phyloP scores from a whole-genome alignment of 2,329 filamentous ascomycete genomes.

The Fusarium sp. region DNA sequence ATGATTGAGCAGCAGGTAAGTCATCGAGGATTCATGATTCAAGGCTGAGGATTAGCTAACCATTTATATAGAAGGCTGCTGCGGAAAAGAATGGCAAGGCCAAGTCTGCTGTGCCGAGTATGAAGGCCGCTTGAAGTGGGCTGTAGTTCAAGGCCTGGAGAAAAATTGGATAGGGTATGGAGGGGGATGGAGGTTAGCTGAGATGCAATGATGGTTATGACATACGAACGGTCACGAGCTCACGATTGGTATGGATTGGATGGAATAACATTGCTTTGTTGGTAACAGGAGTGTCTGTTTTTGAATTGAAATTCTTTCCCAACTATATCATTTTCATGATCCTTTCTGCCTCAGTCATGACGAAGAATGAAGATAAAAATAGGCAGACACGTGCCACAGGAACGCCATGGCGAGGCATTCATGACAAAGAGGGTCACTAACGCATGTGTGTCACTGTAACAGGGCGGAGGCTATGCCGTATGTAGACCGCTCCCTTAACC shows the following conservation, averaged over 20 bases:
- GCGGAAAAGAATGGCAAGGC: constrained; percentile 21
- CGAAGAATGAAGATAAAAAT: not conserved
- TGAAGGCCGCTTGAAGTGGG: constrained; percentile 31
- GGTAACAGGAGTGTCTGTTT: constrained; percentile 2
- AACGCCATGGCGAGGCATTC: constrained; percentile 15
- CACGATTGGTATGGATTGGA: constrained; percentile 21
- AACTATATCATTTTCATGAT: not conserved
- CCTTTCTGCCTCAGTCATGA: not conserved
- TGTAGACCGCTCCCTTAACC: not conserved
- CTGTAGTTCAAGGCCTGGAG: not conserved
- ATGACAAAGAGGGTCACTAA: constrained; percentile 5
- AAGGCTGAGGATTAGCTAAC: constrained; percentile 10
- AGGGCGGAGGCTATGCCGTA: constrained; percentile 31
- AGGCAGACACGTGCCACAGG: constrained; percentile 12
- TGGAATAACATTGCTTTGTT: not conserved
- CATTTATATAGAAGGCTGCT: constrained; percentile 16
- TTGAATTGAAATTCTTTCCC: constrained; percentile 17
- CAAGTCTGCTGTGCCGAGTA: constrained; percentile 37
- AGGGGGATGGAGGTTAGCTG: not conserved
- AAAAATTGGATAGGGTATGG: not conserved
- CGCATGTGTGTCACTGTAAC: constrained; percentile 14
- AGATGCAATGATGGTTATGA: not conserved
- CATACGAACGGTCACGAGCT: constrained; percentile 27
- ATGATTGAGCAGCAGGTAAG: constrained; percentile 63
- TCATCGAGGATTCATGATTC: not conserved